phyloP scores from a whole-genome alignment of 768 basidiomycete genomes.

The Tremella yokohamensis region DNA sequence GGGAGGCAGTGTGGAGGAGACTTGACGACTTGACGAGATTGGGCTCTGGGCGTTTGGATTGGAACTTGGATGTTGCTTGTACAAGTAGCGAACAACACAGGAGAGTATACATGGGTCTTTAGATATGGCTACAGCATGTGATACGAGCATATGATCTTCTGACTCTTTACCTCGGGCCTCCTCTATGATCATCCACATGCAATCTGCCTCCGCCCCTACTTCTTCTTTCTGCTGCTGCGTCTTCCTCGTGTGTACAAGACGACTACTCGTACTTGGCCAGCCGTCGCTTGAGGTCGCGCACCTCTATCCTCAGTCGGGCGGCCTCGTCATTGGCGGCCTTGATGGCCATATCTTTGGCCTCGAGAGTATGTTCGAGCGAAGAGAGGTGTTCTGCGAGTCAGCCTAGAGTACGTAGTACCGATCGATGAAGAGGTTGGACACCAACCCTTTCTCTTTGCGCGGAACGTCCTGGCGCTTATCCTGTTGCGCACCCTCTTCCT shows the following conservation, averaged over 20 bases:
- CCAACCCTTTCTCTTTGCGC: conserved; percentile 49
- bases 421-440: neutral
- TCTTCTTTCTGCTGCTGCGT: neutral
- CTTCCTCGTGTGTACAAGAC: neutral
- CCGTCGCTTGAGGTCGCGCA: conserved; percentile 27
- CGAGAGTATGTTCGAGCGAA: conserved; percentile 30
- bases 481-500: conserved; percentile 48
- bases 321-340: conserved; percentile 37
- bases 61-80: too few species aligned
- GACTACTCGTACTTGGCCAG: conserved; percentile 28
- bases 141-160: too few species aligned
- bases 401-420: neutral
- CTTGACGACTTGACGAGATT: too few species aligned
- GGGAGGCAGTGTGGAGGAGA: neutral
- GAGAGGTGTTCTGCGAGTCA: conserved; percentile 35
- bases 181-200: too few species aligned
- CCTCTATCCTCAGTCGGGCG: conserved; percentile 25
- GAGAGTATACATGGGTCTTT: too few species aligned
- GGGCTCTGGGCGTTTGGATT: too few species aligned
- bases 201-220: too few species aligned
- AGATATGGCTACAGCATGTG: too few species aligned
- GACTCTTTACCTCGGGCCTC: too few species aligned
- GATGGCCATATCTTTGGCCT: conserved; percentile 37
- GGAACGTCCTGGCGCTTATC: conserved; percentile 49
- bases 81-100: too few species aligned